Base-by-base conservation (phyloP, 148 eudicot genomes). In the Simmondsia chinensis region DNA sequence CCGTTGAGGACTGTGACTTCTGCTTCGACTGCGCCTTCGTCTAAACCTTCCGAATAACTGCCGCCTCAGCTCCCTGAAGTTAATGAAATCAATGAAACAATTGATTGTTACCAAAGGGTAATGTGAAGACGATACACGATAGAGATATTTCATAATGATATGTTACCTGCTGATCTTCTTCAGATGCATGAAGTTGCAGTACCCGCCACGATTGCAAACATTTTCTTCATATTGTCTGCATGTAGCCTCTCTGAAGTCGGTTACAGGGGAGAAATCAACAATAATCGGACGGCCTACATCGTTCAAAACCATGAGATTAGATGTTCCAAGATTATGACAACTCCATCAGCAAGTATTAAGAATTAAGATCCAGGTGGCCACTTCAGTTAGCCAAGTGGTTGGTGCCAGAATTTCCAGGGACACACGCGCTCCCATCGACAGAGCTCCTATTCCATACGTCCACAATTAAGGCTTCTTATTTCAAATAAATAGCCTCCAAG, bases 241-340 rank as follows among this genome's bases (percentile, higher is more conserved):
- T 35, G 96, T 87, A 35, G 94, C 96, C 64, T 87, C 96, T 36
- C 96, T 86, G 33, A 88, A 88, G 66, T 88, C 94, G 20, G 96
- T 88, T 51, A 88, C 96, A 4, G 94, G 96, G 12, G 96, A 88
- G 74, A 77, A 88, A 62, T 88, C 96, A 7, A 84, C 96, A 56
- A 88, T 88, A 32, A 88, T 83, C 12, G 96, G 96, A 35, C 77
- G 80, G 12, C 95, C 89, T 85, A 46, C 44, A 62, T 17, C 10
- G 12, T 37, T 28, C 3, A 15, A 44, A 25, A 8, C 22, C n/a
- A 37, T 27, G 29, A n/a, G n/a, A n/a, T n/a, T n/a, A n/a, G n/a
- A n/a, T n/a, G n/a, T n/a, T n/a, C n/a, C n/a, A n/a, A n/a, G n/a
- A n/a, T n/a, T n/a, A n/a, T n/a, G n/a, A n/a, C n/a, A n/a, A n/a